Percentiles rank a stretch among this genome's conserved stretches.
Evolutionary conservation across 768 basidiomycete genomes (phyloP).

Genomic region (Russula emetica): DNA sequence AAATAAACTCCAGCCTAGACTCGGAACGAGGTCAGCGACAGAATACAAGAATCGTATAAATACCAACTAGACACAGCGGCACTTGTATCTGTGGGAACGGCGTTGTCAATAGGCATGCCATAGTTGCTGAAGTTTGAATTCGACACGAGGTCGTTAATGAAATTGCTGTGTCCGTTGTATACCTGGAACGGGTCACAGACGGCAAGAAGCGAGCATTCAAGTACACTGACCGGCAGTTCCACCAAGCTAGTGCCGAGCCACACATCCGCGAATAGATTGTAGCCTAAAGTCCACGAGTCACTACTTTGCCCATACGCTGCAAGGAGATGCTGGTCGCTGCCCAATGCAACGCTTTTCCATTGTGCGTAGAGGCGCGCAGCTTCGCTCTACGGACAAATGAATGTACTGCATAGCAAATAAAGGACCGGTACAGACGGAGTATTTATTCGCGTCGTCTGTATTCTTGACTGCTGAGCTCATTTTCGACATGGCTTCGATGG

Average conservation of each 20-base stretch:
- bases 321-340: too few relatives aligned
- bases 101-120: too few relatives aligned
- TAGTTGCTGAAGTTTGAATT: too few relatives aligned
- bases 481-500: constrained; percentile 59
- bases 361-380: too few relatives aligned
- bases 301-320: neutral
- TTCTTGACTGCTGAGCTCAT: constrained; percentile 39
- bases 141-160: too few relatives aligned
- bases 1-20: neutral
- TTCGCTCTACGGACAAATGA: neutral
- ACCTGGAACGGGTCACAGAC: neutral
- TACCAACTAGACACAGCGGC: constrained; percentile 4
- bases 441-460: constrained; percentile 27
- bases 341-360: neutral
- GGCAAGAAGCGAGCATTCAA: too few relatives aligned
- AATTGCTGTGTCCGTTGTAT: too few relatives aligned
- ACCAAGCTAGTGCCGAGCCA: too few relatives aligned
- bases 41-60: neutral
- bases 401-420: neutral
- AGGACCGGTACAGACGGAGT: constrained; percentile 28
- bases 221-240: too few relatives aligned
- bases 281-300: constrained; percentile 29
- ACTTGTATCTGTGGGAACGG: neutral
- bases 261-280: too few relatives aligned
- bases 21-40: neutral